phyloP scores from a whole-genome alignment of 192 early-diverging fungal genomes.

The Podila verticillata region DNA sequence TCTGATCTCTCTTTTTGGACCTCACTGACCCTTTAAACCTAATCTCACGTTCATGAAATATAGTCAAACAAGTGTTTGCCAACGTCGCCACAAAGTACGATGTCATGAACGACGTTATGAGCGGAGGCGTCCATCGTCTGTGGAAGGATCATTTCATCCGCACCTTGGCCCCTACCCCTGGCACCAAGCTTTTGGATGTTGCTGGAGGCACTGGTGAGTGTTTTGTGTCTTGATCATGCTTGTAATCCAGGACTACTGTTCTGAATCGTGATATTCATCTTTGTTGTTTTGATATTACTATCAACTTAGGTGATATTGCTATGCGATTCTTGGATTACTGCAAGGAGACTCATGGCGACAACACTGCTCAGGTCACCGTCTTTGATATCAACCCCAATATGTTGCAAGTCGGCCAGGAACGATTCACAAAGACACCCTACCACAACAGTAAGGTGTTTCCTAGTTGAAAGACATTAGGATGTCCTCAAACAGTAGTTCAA shows the following conservation, averaged over 20 bases:
- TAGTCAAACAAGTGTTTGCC: conserved; percentile 92
- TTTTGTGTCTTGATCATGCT: background rate
- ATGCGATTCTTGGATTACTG: conserved; percentile 93
- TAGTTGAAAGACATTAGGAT: background rate
- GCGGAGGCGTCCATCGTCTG: conserved; percentile 89
- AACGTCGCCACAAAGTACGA: conserved; percentile 97
- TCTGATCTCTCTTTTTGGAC: background rate
- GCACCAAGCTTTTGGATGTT: conserved; percentile 91
- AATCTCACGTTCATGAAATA: background rate
- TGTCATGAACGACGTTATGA: conserved; percentile 98
- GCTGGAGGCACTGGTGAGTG: conserved; percentile 92
- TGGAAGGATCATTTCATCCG: conserved; percentile 98
- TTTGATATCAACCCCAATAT: conserved; percentile 98
- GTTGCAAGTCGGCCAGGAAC: conserved; percentile 86
- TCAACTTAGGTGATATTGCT: conserved; percentile 84
- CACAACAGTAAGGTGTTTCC: conserved; percentile 51
- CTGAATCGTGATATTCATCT: too few relatives aligned
- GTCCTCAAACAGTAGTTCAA: background rate
- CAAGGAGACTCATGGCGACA: conserved; percentile 70
- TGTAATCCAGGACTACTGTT: too few relatives aligned
- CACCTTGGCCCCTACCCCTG: conserved; percentile 80
- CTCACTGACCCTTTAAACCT: background rate
- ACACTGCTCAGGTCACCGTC: conserved; percentile 78
- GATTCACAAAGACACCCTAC: conserved; percentile 69
- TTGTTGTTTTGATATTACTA: too few relatives aligned